Evolutionary conservation across 176 grass and related monocot species (phyloP).

Genomic region (Rhynchospora tenuis): DNA sequence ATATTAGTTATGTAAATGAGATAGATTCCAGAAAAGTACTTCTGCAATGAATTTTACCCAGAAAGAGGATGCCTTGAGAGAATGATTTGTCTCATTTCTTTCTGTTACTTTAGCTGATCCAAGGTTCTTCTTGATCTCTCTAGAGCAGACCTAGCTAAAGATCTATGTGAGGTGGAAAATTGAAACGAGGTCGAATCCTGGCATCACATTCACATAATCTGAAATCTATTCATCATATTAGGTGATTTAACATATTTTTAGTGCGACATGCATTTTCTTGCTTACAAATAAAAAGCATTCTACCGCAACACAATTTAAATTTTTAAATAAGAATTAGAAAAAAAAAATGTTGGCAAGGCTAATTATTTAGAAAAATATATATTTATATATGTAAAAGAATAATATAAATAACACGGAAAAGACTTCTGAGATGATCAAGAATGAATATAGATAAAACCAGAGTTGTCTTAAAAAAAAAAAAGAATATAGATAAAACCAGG

Average conservation of each 20-base stretch:
- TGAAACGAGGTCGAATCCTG: not conserved
- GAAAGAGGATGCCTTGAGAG: not conserved
- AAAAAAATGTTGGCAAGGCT: not conserved
- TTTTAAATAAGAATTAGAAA: not conserved
- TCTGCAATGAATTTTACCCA: not conserved
- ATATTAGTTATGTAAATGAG: not conserved
- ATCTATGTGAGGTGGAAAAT: not conserved
- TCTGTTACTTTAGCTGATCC: not conserved
- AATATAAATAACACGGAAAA: not conserved
- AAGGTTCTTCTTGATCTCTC: not conserved
- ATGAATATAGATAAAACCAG: slow-evolving; percentile 6
- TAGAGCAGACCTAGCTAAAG: not conserved
- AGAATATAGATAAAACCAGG: slow-evolving; percentile 12
- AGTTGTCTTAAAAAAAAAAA: no score
- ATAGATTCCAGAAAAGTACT: not conserved
- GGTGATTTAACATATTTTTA: not conserved
- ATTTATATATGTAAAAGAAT: not conserved
- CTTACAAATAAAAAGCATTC: not conserved
- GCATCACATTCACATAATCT: not conserved
- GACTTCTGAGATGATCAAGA: not conserved
- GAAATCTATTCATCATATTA: not conserved
- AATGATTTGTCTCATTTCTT: not conserved
- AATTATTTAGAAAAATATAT: not conserved
- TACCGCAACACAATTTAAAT: not conserved
- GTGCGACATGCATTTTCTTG: not conserved